Percentiles rank a stretch among this genome's conserved stretches.
Conservation (phyloP, 2,329 filamentous ascomycete species). For the Stagonosporopsis rhizophila region DNA sequence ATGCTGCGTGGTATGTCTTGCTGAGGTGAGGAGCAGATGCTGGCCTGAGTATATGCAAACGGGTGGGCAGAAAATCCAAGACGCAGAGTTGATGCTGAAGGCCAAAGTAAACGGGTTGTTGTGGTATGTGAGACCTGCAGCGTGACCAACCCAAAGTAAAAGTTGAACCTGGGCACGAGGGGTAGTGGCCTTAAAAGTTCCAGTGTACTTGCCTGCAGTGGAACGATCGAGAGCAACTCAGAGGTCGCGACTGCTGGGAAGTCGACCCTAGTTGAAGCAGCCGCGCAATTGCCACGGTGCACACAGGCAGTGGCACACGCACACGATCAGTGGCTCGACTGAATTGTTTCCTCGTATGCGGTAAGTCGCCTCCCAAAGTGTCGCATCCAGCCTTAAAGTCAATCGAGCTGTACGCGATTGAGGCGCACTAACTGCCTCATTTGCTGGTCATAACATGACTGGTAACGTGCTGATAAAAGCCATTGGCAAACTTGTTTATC, state of each 20-base stretch:
- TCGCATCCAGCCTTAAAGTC: too few relatives aligned
- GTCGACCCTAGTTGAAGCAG: neutral
- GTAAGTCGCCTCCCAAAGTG: too few relatives aligned
- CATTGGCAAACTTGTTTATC: too few relatives aligned
- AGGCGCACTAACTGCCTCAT: too few relatives aligned
- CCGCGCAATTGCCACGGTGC: neutral
- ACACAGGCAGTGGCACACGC: conserved; percentile 4
- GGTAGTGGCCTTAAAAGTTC: neutral
- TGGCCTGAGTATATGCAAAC: too few relatives aligned
- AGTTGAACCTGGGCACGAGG: neutral
- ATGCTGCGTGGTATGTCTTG: conserved; percentile 7
- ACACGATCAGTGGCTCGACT: neutral
- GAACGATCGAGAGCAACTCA: neutral
- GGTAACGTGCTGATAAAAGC: too few relatives aligned
- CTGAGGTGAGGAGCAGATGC: neutral
- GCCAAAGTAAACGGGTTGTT: neutral
- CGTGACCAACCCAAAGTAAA: neutral
- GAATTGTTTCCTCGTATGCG: neutral
- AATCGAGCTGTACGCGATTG: too few relatives aligned
- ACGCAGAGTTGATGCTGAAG: neutral
- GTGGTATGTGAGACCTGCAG: neutral
- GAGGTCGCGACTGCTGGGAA: neutral
- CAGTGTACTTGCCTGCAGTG: conserved; percentile 1
- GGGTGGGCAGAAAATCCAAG: neutral
- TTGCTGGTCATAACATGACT: too few relatives aligned